Conservation (phyloP, 1,139 yeast genomes). For the Magnusiomyces suaveolens region DNA sequence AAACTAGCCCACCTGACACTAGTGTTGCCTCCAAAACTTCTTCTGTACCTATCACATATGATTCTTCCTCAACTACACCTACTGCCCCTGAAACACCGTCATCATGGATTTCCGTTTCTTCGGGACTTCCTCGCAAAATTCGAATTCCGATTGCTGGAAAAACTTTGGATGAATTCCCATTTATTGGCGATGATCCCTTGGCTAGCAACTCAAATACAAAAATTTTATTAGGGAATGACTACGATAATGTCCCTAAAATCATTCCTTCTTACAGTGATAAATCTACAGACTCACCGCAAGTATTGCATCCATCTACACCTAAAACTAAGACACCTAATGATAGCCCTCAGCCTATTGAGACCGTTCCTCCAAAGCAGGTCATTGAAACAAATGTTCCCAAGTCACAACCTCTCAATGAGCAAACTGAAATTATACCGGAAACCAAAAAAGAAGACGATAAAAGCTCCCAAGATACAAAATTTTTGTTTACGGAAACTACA, state of each 20-base stretch:
- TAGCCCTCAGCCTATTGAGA: not conserved
- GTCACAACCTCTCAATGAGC: not conserved
- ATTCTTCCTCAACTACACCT: not conserved
- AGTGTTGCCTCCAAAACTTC: not conserved
- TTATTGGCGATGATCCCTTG: not conserved
- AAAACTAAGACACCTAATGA: no score
- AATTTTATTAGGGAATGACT: slow-evolving; percentile 9
- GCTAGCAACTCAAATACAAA: not conserved
- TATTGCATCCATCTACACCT: not conserved
- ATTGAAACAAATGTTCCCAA: not conserved
- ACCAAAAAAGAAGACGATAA: no score
- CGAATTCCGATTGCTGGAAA: slow-evolving; percentile 1
- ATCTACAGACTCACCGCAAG: not conserved
- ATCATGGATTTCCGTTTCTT: not conserved
- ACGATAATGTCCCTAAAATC: slow-evolving; percentile 11
- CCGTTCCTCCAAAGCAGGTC: not conserved
- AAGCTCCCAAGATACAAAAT: no score
- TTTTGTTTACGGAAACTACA: no score
- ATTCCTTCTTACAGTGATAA: not conserved
- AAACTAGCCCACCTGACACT: not conserved
- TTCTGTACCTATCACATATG: not conserved
- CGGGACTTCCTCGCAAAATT: not conserved
- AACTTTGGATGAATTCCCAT: not conserved
- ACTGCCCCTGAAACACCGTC: not conserved
- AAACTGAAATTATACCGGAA: no score